phyloP scores from a whole-genome alignment of 306 rosid genomes.

The Medicago truncatula region MtrunA17r5.0-ANR NC_053048.1:52573001-52573500 shows the following conservation, averaged over 20 bases:
- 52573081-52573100: no score
- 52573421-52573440: not conserved
- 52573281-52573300: conserved; percentile 14
- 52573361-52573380: not conserved
- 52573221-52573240: conserved; percentile 26
- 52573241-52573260: conserved; percentile 2
- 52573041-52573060: no score
- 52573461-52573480: conserved; percentile 22
- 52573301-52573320: conserved; percentile 26
- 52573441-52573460: not conserved
- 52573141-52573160: no score
- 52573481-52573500: conserved; percentile 7
- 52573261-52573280: conserved; percentile 13
- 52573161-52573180: no score
- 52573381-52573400: conserved; percentile 2
- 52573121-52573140: no score
- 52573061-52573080: no score
- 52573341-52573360: conserved; percentile 29
- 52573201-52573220: no score
- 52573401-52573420: conserved; percentile 16
- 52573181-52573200: no score
- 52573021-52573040: no score
- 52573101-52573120: no score
- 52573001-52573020: no score
- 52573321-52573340: conserved; percentile 12